Evolutionary conservation across 225 moss, liverwort and hornwort genomes (phyloP).

Genomic region (Marchantia polymorpha): DNA sequence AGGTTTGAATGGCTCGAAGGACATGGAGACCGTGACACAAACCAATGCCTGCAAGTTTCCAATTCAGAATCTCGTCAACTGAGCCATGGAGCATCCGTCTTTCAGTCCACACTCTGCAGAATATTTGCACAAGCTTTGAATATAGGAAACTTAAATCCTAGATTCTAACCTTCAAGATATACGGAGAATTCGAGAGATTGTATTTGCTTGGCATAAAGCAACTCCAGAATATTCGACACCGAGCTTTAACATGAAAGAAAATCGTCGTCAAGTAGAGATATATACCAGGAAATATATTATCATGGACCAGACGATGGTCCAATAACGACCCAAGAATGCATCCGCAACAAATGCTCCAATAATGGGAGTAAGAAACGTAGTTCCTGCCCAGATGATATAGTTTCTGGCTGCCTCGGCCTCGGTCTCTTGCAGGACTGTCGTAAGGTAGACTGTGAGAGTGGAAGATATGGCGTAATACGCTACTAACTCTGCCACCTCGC

Average conservation of each 20-base stretch:
- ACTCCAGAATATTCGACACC: background rate
- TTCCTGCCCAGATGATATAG: slow-evolving; percentile 75
- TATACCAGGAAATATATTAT: slow-evolving; percentile 68
- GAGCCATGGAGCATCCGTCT: too few relatives aligned
- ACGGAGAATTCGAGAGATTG: too few relatives aligned
- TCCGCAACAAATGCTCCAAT: slow-evolving; percentile 76
- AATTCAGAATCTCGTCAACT: too few relatives aligned
- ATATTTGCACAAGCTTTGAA: too few relatives aligned
- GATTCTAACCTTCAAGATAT: too few relatives aligned
- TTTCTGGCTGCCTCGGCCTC: slow-evolving; percentile 65
- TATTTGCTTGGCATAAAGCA: background rate
- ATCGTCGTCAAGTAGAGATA: background rate
- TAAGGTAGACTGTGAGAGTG: slow-evolving; percentile 64
- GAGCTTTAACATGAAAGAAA: background rate
- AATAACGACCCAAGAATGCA: slow-evolving; percentile 66
- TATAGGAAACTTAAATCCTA: too few relatives aligned
- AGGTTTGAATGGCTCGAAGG: too few relatives aligned
- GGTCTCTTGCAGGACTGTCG: slow-evolving; percentile 55
- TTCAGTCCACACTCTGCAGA: too few relatives aligned
- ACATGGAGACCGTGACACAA: too few relatives aligned
- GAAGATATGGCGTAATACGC: slow-evolving; percentile 76
- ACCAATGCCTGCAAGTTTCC: too few relatives aligned
- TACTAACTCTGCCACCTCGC: slow-evolving; percentile 67
- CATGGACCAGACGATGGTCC: slow-evolving; percentile 62
- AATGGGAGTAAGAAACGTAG: slow-evolving; percentile 62